Evolutionary conservation across 2,329 filamentous ascomycete genomes (phyloP).

Genomic region (Arthroderma sp.): DNA sequence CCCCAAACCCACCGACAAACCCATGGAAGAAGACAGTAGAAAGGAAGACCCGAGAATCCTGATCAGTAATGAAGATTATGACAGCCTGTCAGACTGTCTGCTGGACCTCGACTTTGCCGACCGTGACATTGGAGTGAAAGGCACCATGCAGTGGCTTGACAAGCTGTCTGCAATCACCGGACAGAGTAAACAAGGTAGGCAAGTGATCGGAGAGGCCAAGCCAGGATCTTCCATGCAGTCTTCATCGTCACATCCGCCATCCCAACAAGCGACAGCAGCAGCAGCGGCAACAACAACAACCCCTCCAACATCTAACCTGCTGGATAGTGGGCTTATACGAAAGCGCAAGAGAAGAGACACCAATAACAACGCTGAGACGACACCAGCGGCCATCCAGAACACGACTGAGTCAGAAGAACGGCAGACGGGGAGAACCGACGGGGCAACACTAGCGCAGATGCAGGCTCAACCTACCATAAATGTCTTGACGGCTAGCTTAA

Average conservation of each 20-base stretch:
- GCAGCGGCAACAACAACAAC: background rate
- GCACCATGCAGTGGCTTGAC: slow-evolving; percentile 29
- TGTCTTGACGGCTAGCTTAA: slow-evolving; percentile 24
- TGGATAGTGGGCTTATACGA: slow-evolving; percentile 21
- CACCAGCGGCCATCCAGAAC: background rate
- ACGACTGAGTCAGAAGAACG: background rate
- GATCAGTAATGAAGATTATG: slow-evolving; percentile 28
- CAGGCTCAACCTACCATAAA: slow-evolving; percentile 16
- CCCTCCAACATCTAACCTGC: slow-evolving; percentile 14
- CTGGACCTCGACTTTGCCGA: slow-evolving; percentile 31
- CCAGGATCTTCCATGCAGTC: slow-evolving; percentile 7
- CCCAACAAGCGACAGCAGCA: background rate
- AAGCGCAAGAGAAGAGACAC: slow-evolving; percentile 25
- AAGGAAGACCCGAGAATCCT: slow-evolving; percentile 22
- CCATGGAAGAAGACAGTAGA: background rate
- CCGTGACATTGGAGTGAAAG: slow-evolving; percentile 23
- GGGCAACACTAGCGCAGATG: background rate
- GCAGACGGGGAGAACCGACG: background rate
- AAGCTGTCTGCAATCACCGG: slow-evolving; percentile 28
- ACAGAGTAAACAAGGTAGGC: slow-evolving; percentile 23
- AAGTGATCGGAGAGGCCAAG: slow-evolving; percentile 18
- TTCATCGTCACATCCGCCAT: background rate
- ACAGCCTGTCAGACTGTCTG: slow-evolving; percentile 25
- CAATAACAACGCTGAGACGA: background rate
- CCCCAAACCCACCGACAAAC: background rate